Evolutionary conservation across 768 basidiomycete species (phyloP).

Genomic region (Hortiboletus campestris): DNA sequence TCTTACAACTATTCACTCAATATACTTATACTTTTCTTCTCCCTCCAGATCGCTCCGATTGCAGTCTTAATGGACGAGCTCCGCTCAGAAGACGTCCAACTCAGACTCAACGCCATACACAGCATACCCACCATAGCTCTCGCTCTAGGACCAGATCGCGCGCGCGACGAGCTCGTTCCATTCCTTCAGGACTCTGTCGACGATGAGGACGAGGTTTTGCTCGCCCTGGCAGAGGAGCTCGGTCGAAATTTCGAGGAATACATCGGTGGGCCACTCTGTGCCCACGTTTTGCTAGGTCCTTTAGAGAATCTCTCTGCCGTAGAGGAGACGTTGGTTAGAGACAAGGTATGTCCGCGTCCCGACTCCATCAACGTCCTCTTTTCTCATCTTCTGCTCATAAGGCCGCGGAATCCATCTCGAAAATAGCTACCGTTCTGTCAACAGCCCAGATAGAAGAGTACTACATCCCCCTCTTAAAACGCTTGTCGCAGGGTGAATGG

Average conservation of each 20-base stretch:
- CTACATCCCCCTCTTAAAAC: conserved; percentile 88
- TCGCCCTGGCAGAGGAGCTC: conserved; percentile 93
- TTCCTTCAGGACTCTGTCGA: conserved; percentile 99
- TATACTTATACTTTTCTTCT: conserved; percentile 14
- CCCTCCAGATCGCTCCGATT: conserved; percentile 82
- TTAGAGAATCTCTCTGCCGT: conserved; percentile 95
- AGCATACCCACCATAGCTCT: conserved; percentile 97
- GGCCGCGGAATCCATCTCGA: conserved; percentile 96
- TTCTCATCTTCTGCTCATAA: conserved; percentile 34
- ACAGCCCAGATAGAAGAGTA: conserved; percentile 80
- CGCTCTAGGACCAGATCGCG: conserved; percentile 92
- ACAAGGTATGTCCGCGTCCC: conserved; percentile 66
- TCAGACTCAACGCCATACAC: conserved; percentile 95
- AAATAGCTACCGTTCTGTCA: conserved; percentile 76
- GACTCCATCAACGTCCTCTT: background rate
- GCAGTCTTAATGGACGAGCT: conserved; percentile 98
- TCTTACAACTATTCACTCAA: conserved; percentile 2
- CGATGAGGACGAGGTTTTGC: conserved; percentile 96
- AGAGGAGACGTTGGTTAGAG: conserved; percentile 96
- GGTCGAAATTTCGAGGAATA: conserved; percentile 93
- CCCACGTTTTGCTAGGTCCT: conserved; percentile 85
- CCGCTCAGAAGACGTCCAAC: conserved; percentile 94
- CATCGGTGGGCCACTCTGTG: conserved; percentile 84
- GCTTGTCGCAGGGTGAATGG: conserved; percentile 94
- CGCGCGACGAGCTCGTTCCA: conserved; percentile 91